These are phyloP conservation scores for Yamadazyma blattariae DNA, from an alignment of 1,139 yeast species.

Conservation along the genomic window DNA sequence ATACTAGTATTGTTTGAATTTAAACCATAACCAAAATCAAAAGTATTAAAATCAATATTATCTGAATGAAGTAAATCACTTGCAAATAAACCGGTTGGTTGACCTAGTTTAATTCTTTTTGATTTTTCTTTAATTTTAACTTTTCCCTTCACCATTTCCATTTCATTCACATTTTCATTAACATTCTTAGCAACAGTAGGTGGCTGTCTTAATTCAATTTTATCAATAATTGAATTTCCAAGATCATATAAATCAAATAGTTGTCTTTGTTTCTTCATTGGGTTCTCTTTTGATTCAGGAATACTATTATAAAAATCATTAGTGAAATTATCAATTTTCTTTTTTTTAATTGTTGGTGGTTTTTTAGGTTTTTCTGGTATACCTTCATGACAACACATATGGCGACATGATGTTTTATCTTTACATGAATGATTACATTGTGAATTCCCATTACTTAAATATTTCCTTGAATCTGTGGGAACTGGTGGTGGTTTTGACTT, in stretches of 20 bases:
- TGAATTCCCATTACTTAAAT: neutral
- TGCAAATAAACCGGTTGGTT: neutral
- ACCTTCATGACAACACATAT: neutral
- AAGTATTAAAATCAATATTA: neutral
- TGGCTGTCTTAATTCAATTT: too few species aligned
- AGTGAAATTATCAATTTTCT: too few species aligned
- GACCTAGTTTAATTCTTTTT: neutral
- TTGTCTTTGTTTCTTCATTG: too few species aligned
- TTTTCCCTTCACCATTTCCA: too few species aligned
- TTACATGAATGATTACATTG: neutral
- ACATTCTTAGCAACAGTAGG: too few species aligned
- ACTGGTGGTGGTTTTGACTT: neutral
- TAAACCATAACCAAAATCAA: neutral
- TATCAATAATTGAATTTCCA: too few species aligned
- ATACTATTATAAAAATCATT: too few species aligned
- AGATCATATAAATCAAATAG: too few species aligned
- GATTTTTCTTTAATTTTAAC: neutral
- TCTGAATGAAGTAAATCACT: neutral
- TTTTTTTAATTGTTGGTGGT: too few species aligned
- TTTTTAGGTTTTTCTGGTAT: neutral
- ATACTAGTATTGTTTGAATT: neutral
- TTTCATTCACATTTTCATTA: too few species aligned
- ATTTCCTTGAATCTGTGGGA: neutral
- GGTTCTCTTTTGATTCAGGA: too few species aligned
- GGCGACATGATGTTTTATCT: neutral